Base-by-base conservation (phyloP, 352 stramenopile genomes). In the Globisporangium polare region DNA sequence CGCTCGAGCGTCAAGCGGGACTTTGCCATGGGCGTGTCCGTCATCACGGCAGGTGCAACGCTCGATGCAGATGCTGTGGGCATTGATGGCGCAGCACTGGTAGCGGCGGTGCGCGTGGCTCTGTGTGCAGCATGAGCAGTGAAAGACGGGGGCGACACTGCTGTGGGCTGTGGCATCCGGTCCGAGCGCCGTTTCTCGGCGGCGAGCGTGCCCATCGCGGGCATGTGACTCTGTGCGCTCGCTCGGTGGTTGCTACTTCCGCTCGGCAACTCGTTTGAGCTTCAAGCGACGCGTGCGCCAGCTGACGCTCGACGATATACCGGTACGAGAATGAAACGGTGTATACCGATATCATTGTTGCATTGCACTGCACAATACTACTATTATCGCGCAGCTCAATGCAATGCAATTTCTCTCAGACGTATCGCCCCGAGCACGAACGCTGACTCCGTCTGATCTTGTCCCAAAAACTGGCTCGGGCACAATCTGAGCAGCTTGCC, bases 1-100 rank as follows among this genome's bases (percentile, higher is more conserved):
- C 86, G 83, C 80, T 95, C 86, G 22, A 95, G 68, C 39, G 83
- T 92, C n/a, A 95, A 72, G 18, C 75, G 76, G 18, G 78, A 75
- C 46, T 69, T 74, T 3, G 60, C 24, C 0, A 63, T 63, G 8
- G 73, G 59, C 1, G 51, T 26, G 6, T 9, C n/a, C 15, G 1
- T 12, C 31, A 66, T 42, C 29, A 46, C 54, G 18, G 51, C 26
- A n/a, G 42, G 53, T 53, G 26, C 39, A 45, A 56, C 49, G 17
- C 18, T 42, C 12, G 60, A 22, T 27, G 27, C 17, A 20, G 20
- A 17, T 4, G 20, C n/a, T 6, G 53, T 39, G 8, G 26, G 26
- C n/a, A 20, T 37, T 24, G 17, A 13, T 27, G n/a, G 5, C 3
- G 18, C 18, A n/a, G 29, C 29, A 31, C 31, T n/a, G 31, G 3